Percentiles rank a stretch among this genome's conserved stretches.
These are phyloP conservation scores for Ophiostoma ips DNA, from an alignment of 2,329 filamentous ascomycete genomes.

Conservation along the genomic window DNA sequence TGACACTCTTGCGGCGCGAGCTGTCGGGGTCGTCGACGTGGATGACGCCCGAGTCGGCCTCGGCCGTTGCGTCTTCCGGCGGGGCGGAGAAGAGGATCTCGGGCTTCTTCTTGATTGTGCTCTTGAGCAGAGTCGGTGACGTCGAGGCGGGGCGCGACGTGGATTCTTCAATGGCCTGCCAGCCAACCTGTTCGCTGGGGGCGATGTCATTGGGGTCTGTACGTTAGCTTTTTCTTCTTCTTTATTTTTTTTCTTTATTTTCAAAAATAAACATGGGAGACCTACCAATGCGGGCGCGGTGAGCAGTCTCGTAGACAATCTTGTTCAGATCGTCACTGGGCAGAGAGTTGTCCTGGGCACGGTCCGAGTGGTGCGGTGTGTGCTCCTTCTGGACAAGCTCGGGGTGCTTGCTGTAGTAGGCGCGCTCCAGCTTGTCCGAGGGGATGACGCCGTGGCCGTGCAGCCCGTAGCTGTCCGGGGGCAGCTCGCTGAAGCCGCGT, in stretches of 20 bases:
- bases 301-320: constrained; percentile 62
- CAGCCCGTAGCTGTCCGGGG: constrained; percentile 83
- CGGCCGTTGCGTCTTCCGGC: constrained; percentile 25
- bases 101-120: constrained; percentile 15
- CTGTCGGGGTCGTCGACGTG: constrained; percentile 58
- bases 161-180: constrained; percentile 76
- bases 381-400: constrained; percentile 65
- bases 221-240: constrained; percentile 24
- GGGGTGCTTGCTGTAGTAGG: constrained; percentile 87
- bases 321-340: constrained; percentile 83
- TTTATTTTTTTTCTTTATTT: too few species aligned
- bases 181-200: constrained; percentile 82
- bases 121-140: neutral
- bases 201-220: constrained; percentile 55
- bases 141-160: constrained; percentile 38
- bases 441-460: constrained; percentile 71
- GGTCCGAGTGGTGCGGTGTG: constrained; percentile 39
- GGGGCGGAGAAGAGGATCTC: constrained; percentile 19
- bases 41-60: constrained; percentile 39
- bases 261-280: constrained; percentile 7
- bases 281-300: constrained; percentile 37
- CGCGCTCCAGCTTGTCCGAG: constrained; percentile 73
- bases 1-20: constrained; percentile 26
- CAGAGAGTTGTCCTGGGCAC: constrained; percentile 62
- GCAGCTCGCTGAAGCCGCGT: constrained; percentile 52